Evolutionary conservation across 371 early-diverging fungal species (phyloP).

Genomic region (Mortierella sp.): DNA sequence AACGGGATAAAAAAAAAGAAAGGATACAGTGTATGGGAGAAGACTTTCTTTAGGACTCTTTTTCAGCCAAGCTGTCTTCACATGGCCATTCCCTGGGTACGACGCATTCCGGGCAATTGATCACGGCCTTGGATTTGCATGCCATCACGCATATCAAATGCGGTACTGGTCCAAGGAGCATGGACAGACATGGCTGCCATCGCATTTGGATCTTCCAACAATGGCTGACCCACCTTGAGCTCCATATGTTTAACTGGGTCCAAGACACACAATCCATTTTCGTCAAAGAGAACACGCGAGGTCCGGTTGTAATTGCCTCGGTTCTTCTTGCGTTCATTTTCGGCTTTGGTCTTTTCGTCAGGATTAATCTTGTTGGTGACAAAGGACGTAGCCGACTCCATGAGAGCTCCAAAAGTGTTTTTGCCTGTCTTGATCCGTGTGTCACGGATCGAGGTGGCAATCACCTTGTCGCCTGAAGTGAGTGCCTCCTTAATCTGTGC

Average conservation of each 20-base stretch:
- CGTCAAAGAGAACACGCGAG: slow-evolving; percentile 46
- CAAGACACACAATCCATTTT: slow-evolving; percentile 40
- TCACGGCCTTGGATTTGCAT: slow-evolving; percentile 6
- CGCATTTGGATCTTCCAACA: slow-evolving; percentile 37
- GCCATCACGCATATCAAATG: slow-evolving; percentile 27
- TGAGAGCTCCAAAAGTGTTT: slow-evolving; percentile 36
- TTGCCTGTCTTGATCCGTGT: slow-evolving; percentile 47
- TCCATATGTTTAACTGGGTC: slow-evolving; percentile 52
- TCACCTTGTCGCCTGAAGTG: slow-evolving; percentile 51
- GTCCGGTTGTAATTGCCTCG: slow-evolving; percentile 34
- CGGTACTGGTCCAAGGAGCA: slow-evolving; percentile 48
- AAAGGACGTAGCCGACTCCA: slow-evolving; percentile 38
- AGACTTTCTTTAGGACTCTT: too few species aligned
- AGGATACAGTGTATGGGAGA: too few species aligned
- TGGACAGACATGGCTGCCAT: slow-evolving; percentile 39
- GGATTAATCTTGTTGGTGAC: slow-evolving; percentile 27
- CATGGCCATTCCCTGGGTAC: slow-evolving; percentile 44
- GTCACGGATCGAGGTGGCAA: slow-evolving; percentile 52
- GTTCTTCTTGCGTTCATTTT: slow-evolving; percentile 32
- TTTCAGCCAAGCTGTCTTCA: too few species aligned
- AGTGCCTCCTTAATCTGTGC: slow-evolving; percentile 53
- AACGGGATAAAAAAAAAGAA: too few species aligned
- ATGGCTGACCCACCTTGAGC: slow-evolving; percentile 46
- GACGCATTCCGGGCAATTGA: slow-evolving; percentile 31
- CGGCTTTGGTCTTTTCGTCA: slow-evolving; percentile 33